Conservation (phyloP, 192 early-diverging fungal species). For the Geranomyces michiganensis region DNA sequence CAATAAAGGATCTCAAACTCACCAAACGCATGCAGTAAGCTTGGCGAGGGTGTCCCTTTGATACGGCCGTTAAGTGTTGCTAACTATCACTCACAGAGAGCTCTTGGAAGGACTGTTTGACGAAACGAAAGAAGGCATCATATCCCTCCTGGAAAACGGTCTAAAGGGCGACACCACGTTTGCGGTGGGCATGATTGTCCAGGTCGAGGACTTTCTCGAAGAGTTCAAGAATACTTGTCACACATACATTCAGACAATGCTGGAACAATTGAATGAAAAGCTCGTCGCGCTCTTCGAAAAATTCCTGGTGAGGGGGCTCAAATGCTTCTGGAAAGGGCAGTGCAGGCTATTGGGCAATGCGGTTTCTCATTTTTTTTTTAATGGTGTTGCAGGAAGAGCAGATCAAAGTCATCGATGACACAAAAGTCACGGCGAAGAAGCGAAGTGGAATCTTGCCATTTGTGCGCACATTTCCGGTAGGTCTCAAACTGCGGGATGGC, state of each 20-base stretch:
- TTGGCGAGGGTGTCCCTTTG: not conserved
- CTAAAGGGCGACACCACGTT: constrained; percentile 57
- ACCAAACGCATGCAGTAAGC: constrained; percentile 70
- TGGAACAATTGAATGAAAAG: constrained; percentile 67
- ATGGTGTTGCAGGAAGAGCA: constrained; percentile 73
- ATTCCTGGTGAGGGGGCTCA: constrained; percentile 66
- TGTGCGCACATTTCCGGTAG: constrained; percentile 84
- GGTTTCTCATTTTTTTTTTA: not conserved
- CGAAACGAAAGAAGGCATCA: constrained; percentile 70
- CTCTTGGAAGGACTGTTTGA: constrained; percentile 81
- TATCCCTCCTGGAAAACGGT: constrained; percentile 74
- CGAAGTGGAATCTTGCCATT: constrained; percentile 88
- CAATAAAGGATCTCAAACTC: constrained; percentile 69
- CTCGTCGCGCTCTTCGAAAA: constrained; percentile 74
- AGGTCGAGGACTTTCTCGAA: constrained; percentile 70
- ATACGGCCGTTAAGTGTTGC: not conserved
- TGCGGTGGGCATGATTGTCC: constrained; percentile 82
- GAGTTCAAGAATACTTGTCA: constrained; percentile 75
- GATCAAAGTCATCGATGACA: constrained; percentile 86
- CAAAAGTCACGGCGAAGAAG: constrained; percentile 84
- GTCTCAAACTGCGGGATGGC: too few species aligned
- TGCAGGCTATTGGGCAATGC: not conserved
- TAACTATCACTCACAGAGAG: constrained; percentile 54
- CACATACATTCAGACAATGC: constrained; percentile 66
- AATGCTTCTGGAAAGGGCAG: too few species aligned